Base-by-base conservation (phyloP, 2,329 filamentous ascomycete genomes). In the Westerdykella ornata region DNA sequence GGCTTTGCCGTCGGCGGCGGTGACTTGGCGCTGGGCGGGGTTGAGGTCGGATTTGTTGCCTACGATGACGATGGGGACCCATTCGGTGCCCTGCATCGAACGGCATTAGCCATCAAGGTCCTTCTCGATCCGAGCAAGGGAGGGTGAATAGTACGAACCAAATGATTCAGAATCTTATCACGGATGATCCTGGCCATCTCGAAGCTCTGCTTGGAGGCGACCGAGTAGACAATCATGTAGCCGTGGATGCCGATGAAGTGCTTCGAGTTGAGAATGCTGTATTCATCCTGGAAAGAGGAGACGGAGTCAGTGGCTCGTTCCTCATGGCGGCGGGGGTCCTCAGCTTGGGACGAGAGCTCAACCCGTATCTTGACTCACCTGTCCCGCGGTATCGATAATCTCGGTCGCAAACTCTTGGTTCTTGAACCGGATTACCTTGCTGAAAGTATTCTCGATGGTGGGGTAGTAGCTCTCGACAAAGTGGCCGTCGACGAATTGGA, bases 381-480 rank as follows among this genome's bases (percentile, higher is more conserved):
- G 89, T 46, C 92, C 92, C 39, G 92, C 92, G 19, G 92, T 98
- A 66, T 98, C 92, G 66, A 98, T 92, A 59, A 98, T 97, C 72
- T 98, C 92, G 11, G 89, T 95, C 38, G 86, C 82, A 68, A 82
- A 98, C 52, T 97, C 92, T 68, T 96, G 88, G 38, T 85, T 84
- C 69, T 92, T 94, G 68, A 85, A 84, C 57, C 87, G 85, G 66
- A 98, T 95, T 54, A 88, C 83, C 68, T 94, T 94, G 74, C 85
- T 94, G 67, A 98, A 98, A 2, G 90, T 97, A 68, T 97, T 98
- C 69, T 98, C 92, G 60, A 98, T 97, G 31, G 92, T 98, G 28
- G 92, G 92, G 68, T 98, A 98, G 71, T 98, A 98, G 68, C 86
- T 94, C 68, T 98, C 92, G 62, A 98, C 90, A 64, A 98, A 98